Evolutionary conservation across 768 basidiomycete species (phyloP), one percentile per base, ranked within the genome.

Genomic region (Candolleomyces eurysporus): DNA sequence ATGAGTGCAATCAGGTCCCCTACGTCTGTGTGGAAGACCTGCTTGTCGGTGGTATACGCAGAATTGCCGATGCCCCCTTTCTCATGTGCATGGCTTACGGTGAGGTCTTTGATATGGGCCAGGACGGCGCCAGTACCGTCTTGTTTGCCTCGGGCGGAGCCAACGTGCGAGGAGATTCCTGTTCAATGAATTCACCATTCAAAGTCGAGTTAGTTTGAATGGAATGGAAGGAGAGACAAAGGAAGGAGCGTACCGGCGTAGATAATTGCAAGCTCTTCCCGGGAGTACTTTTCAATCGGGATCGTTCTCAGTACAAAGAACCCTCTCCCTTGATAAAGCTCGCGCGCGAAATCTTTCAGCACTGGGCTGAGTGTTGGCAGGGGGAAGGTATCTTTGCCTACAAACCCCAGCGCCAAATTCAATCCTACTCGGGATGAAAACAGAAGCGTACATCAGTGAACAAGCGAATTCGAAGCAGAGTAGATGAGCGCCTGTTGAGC

Each of bases 241-340:
- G n/a, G 39, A 36, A 46, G 49, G n/a, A 13, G 19, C 67, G 55
- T 49, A 78, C 79, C 79, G n/a, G 79, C 76, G 61, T 80, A 80
- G 58, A 80, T 70, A 52, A 78, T 76, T 14, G 75, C 75, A 30
- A 78, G 69, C 22, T 82, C 77, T 8, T 65, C 67, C 31, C 72
- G 73, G 10, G 75, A 70, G 66, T 82, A 81, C 26, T 72, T 71
- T 55, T 79, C 75, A 50, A 81, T 65, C 8, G 79, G 79, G 31
- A 82, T 75, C n/a, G 78, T 75, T 30, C 80, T 73, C 26, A 82
- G 57, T 50, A 82, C 80, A 66, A 80, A 81, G 71, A 82, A 82
- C 0, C 81, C 81, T 51, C 81, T 73, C 7, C 81, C 80, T 21
- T 69, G 71, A 62, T 81, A 79, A 11, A 82, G 70, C 54, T 79